Evolutionary conservation across 75 land plant species (phyloP).

Genomic region (Chamaecyparis obtusa): DNA sequence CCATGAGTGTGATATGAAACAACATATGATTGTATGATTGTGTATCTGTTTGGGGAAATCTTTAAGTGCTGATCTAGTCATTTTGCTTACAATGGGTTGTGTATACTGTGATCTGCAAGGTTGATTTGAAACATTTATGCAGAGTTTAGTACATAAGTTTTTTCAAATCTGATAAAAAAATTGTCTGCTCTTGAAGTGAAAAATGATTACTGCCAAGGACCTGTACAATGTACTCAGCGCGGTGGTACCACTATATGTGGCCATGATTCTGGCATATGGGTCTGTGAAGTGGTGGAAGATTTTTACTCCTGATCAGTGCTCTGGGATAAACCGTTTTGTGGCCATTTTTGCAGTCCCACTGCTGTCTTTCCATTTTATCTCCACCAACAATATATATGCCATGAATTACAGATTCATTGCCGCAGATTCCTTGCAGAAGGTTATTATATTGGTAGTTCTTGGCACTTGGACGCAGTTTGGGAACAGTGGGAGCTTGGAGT

Average conservation of each 20-base stretch:
- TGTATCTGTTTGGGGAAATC: not conserved
- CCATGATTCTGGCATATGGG: slow-evolving; percentile 87
- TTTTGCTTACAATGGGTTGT: too few relatives aligned
- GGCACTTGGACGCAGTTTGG: slow-evolving; percentile 32
- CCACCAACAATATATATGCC: slow-evolving; percentile 48
- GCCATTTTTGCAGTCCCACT: slow-evolving; percentile 67
- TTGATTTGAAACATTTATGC: too few relatives aligned
- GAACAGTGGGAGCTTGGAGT: slow-evolving; percentile 40
- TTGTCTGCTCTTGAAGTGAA: not conserved
- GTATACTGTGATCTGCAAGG: too few relatives aligned
- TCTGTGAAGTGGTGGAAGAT: slow-evolving; percentile 73
- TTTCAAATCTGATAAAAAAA: not conserved
- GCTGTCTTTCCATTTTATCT: slow-evolving; percentile 71
- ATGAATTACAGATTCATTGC: slow-evolving; percentile 60
- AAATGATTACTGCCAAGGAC: slow-evolving; percentile 63
- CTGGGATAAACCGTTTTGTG: slow-evolving; percentile 69
- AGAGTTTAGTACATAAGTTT: too few relatives aligned
- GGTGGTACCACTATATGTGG: slow-evolving; percentile 81
- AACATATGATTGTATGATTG: too few relatives aligned
- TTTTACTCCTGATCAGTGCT: slow-evolving; percentile 59
- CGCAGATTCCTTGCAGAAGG: slow-evolving; percentile 55
- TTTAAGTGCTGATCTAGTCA: not conserved
- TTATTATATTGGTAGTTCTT: slow-evolving; percentile 32
- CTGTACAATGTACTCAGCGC: slow-evolving; percentile 86
- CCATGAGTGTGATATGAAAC: not conserved